These are phyloP conservation scores for Eucalyptus pumila DNA, from an alignment of 345 rosid species.

Conservation along the genomic window DNA sequence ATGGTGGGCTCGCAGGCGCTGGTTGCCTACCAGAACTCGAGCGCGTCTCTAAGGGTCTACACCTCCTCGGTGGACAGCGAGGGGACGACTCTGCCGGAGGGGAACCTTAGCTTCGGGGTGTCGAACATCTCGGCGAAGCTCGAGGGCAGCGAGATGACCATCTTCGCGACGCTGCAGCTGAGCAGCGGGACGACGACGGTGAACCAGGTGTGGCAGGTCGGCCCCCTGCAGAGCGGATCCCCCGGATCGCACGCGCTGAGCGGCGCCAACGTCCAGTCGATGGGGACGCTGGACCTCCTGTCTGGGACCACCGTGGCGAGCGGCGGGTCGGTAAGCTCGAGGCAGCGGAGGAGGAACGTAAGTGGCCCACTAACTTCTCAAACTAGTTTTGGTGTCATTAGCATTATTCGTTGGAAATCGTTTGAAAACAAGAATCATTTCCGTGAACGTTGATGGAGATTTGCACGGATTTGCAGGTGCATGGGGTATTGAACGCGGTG, in stretches of 20 bases:
- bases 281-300: slow-evolving; percentile 24
- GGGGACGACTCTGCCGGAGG: not conserved
- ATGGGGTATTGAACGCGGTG: slow-evolving; percentile 15
- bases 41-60: slow-evolving; percentile 12
- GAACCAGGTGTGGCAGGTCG: slow-evolving; percentile 72
- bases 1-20: slow-evolving; percentile 66
- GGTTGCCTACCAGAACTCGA: slow-evolving; percentile 36
- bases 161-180: slow-evolving; percentile 56
- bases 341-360: slow-evolving; percentile 54
- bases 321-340: slow-evolving; percentile 8
- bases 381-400: not conserved
- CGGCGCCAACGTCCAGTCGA: slow-evolving; percentile 17
- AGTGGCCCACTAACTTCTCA: not conserved
- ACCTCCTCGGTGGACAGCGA: slow-evolving; percentile 1
- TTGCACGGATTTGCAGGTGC: not conserved
- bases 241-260: not conserved
- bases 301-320: slow-evolving; percentile 5
- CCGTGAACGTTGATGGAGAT: not conserved
- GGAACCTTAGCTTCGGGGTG: slow-evolving; percentile 31
- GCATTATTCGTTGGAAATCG: not conserved
- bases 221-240: slow-evolving; percentile 8
- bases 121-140: slow-evolving; percentile 8
- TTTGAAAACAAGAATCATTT: not conserved
- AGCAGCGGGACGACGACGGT: slow-evolving; percentile 1
- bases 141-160: slow-evolving; percentile 22